Conservation (phyloP, 2,329 filamentous ascomycete genomes). For the Lecanoromycetidae sp. region DNA sequence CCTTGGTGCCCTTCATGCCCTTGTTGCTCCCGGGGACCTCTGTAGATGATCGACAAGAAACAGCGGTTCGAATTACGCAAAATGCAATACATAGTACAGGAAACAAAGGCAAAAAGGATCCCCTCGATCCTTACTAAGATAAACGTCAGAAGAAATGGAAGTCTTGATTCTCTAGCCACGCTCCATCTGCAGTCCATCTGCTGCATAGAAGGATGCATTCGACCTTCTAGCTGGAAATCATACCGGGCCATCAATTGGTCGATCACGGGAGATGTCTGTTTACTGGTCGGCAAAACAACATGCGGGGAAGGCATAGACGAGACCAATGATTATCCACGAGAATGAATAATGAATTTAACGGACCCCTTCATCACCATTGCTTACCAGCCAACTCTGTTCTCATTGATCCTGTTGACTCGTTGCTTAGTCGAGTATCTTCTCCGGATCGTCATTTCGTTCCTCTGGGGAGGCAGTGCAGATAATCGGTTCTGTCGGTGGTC, state of each 20-base stretch:
- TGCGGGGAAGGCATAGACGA: conserved; percentile 4
- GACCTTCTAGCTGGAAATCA: conserved; percentile 1
- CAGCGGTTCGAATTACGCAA: not conserved
- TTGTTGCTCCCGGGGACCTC: no score
- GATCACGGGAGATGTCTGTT: not conserved
- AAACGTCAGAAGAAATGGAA: not conserved
- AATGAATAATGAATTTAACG: no score
- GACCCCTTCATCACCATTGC: no score
- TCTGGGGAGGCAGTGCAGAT: no score
- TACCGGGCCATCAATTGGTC: not conserved
- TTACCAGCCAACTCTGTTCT: no score
- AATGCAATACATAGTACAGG: no score
- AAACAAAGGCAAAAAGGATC: not conserved
- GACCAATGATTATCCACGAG: no score
- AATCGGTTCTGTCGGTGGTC: not conserved
- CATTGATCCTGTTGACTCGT: no score
- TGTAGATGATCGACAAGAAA: conserved; percentile 6
- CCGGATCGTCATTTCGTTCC: not conserved
- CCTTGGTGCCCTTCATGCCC: not conserved
- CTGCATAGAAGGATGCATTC: conserved; percentile 2
- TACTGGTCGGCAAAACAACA: not conserved
- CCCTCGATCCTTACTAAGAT: not conserved
- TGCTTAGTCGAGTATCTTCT: no score
- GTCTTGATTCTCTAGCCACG: not conserved
- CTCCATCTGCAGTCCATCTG: not conserved